A percentile compares a stretch with the other conserved stretches of the same genome.
These are phyloP conservation scores for Clohesyomyces aquaticus DNA, from an alignment of 495 filamentous ascomycete species.

Conservation along the genomic window DNA sequence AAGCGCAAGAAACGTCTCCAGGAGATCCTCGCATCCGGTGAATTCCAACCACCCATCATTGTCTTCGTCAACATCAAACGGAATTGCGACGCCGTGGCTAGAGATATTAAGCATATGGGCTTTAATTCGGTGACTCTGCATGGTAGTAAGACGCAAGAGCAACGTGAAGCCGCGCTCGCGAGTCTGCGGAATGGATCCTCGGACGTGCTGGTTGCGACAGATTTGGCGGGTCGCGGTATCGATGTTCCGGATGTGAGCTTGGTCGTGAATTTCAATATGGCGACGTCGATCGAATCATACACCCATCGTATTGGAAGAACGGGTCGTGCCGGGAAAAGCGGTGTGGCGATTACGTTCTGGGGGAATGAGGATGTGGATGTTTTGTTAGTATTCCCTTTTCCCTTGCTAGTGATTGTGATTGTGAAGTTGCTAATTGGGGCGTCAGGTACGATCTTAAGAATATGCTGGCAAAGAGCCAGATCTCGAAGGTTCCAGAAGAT, in stretches of 20 bases:
- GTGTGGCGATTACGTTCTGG: slow-evolving; percentile 95
- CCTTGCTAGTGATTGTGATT: not conserved
- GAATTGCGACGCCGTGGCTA: slow-evolving; percentile 94
- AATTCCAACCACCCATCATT: slow-evolving; percentile 92
- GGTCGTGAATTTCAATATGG: slow-evolving; percentile 99
- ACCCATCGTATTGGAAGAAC: slow-evolving; percentile 98
- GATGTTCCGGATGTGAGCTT: slow-evolving; percentile 93
- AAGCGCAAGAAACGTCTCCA: slow-evolving; percentile 94
- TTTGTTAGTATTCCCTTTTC: slow-evolving; percentile 56
- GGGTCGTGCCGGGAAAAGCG: slow-evolving; percentile 95
- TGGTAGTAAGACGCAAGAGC: slow-evolving; percentile 94
- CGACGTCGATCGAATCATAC: slow-evolving; percentile 88
- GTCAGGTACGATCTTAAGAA: slow-evolving; percentile 77
- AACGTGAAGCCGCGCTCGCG: slow-evolving; percentile 92
- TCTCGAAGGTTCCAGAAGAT: slow-evolving; percentile 91
- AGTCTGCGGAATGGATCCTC: slow-evolving; percentile 77
- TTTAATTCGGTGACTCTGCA: slow-evolving; percentile 90
- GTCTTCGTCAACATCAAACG: slow-evolving; percentile 99
- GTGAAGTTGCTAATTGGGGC: not conserved
- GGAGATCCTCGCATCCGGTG: slow-evolving; percentile 83
- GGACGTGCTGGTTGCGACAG: slow-evolving; percentile 94
- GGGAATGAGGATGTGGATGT: slow-evolving; percentile 91
- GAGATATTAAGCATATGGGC: slow-evolving; percentile 94
- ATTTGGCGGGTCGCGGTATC: slow-evolving; percentile 96
- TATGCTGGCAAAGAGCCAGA: slow-evolving; percentile 90